Conservation (phyloP, 202 grass and related monocot genomes). For the Hordeum pubiflorum region DNA sequence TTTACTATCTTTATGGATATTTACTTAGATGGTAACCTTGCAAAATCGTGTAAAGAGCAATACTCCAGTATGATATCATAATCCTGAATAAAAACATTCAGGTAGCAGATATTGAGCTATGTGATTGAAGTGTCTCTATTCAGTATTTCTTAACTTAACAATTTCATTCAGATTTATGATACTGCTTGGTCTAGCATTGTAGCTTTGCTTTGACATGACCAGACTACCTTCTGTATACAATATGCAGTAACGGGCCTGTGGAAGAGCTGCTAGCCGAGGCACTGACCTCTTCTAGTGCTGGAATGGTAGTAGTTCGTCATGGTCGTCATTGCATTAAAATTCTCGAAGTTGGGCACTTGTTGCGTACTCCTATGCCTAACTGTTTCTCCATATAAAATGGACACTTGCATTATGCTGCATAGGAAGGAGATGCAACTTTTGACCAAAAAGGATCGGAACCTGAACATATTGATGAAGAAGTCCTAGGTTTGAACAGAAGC, state of each 20-base stretch:
- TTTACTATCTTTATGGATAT: too few species aligned
- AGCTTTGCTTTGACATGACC: neutral
- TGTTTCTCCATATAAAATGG: too few species aligned
- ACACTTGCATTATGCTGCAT: too few species aligned
- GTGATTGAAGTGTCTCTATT: neutral
- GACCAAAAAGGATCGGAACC: too few species aligned
- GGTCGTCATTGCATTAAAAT: too few species aligned
- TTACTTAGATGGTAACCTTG: neutral
- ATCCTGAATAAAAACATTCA: neutral
- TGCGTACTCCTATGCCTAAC: too few species aligned
- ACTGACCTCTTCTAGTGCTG: too few species aligned
- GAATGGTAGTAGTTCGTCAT: too few species aligned
- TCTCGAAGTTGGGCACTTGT: neutral
- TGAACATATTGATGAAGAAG: too few species aligned
- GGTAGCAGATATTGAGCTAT: neutral
- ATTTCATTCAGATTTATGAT: neutral
- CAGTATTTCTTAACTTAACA: neutral
- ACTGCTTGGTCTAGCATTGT: neutral
- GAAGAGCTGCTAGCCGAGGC: neutral
- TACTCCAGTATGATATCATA: too few species aligned
- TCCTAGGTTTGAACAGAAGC: neutral
- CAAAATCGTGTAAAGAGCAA: neutral
- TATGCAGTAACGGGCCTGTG: neutral
- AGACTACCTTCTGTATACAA: neutral
- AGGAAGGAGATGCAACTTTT: neutral